Percentiles rank a stretch among this genome's conserved stretches.
Evolutionary conservation across 2,329 filamentous ascomycete genomes (phyloP).

Genomic region (Cadophora sp.): DNA sequence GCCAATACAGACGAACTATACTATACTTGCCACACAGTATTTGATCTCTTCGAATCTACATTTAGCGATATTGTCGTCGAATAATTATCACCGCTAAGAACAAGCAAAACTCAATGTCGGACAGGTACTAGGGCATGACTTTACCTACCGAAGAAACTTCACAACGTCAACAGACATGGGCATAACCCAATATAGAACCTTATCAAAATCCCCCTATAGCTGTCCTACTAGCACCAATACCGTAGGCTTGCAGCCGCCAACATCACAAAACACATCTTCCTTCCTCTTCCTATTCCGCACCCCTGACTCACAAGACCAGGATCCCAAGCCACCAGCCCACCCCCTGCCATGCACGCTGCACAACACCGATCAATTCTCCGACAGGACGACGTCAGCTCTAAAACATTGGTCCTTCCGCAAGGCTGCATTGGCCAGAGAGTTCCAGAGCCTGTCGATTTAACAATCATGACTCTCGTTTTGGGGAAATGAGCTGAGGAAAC

Average conservation of each 20-base stretch:
- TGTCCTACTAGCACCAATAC: background rate
- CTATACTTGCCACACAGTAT: too few species aligned
- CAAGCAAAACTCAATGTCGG: too few species aligned
- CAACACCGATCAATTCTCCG: constrained; percentile 5
- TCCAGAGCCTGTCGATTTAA: background rate
- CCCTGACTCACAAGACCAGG: constrained; percentile 9
- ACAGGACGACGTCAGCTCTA: background rate
- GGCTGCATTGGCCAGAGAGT: background rate
- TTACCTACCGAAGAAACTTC: background rate
- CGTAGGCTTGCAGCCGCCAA: constrained; percentile 5
- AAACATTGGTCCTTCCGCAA: background rate
- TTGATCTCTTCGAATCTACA: too few species aligned
- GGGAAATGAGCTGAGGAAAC: background rate
- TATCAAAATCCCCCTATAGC: background rate
- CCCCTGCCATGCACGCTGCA: constrained; percentile 11
- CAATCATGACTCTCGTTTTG: background rate
- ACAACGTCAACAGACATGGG: background rate
- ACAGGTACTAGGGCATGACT: too few species aligned
- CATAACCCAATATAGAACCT: background rate
- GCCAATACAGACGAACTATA: too few species aligned
- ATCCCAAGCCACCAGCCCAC: background rate
- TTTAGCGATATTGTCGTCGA: too few species aligned
- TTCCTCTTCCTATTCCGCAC: constrained; percentile 11
- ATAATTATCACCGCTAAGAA: too few species aligned
- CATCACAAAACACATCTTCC: background rate